Base-by-base conservation (phyloP, 768 basidiomycete species). In the Lentinula boryana region DNA sequence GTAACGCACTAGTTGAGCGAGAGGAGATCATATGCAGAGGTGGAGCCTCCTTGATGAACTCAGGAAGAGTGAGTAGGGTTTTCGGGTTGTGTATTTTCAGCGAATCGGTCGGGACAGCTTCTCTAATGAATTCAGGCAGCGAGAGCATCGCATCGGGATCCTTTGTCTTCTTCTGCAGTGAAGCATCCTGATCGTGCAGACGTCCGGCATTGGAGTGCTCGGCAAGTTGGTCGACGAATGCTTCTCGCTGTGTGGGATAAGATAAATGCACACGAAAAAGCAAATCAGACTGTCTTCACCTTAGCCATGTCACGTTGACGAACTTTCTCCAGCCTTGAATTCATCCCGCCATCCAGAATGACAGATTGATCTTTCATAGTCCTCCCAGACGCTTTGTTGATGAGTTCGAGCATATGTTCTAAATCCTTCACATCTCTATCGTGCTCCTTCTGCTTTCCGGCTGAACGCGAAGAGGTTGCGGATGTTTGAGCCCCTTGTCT, bases 161-260 rank as follows among this genome's bases (percentile, higher is more conserved):
- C 64, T 75, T 83, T 50, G 66, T 71, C 65, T 71, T 63, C 15
- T 71, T 66, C 38, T 76, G 77, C 46, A 85, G 79, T 2, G 82
- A 71, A 6, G 92, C 90, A 65, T 96, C 94, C 71, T 97, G 94
- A 13, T 81, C 79, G 58, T 87, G 86, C 40, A 95, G 74, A 58
- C 94, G 81, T 21, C 94, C 86, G 1, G 85, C 81, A 50, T 80
- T 78, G 0, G 92, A 89, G 67, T 91, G 91, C 32, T 80, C 77
- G 9, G 85, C 77, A 2, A 96, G 78, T 60, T 84, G 83, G 58
- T 88, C 86, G 9, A 95, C 86, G 68, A 95, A 93, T 7, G 82
- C 82, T 48, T 87, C 82, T 60, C 86, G 85, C 89, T 91, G 64
- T 36, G 65, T 15, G 36, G 12, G 15, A 7, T 15, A 43, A 38